Base-by-base conservation (phyloP, 1,139 yeast species). In the Kodamaea suecica region DNA sequence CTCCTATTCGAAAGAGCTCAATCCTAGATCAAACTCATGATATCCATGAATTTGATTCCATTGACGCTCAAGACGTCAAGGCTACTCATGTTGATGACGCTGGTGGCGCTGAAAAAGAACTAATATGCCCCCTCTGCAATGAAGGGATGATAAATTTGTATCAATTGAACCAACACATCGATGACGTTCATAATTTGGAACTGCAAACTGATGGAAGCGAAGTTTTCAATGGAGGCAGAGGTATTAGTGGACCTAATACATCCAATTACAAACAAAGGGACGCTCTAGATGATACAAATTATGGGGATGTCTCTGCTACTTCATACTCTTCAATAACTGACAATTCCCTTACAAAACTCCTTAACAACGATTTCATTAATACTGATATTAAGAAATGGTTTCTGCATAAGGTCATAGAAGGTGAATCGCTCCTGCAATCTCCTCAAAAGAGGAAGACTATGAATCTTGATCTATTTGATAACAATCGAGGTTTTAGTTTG, bases 101-200 rank as follows among this genome's bases (percentile, higher is more conserved):
- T n/a, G n/a, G n/a, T n/a, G n/a, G n/a, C 10, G 27, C 13, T 11
- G 11, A 11, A 8, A 27, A 31, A 7, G 35, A 30, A 15, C 24
- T 41, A 21, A 20, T 33, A 15, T 86, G 95, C 49, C 95, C 95
- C 1, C 80, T 85, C 3, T 86, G 95, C 53, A 57, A 64, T 15
- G 84, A 78, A 42, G 42, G 61, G 1, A 79, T 83, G 83, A 59
- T 75, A 5, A 69, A 75, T 9, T 58, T 84, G 30, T 44, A 53
- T 13, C 83, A 78, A 42, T 63, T 86, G 41, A 84, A 84, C 52
- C 68, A 71, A 30, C 95, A 87, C 53, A 61, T 87, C 19, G 95
- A 86, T 52, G 84, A 75, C 39, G 72, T 59, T 4, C 96, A 86
- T 54, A 36, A 41, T 32, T 16, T 12, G 10, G 25, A 17, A 3